Base-by-base conservation (phyloP, 2,329 filamentous ascomycete species). In the Parascedosporium putredinis region DNA sequence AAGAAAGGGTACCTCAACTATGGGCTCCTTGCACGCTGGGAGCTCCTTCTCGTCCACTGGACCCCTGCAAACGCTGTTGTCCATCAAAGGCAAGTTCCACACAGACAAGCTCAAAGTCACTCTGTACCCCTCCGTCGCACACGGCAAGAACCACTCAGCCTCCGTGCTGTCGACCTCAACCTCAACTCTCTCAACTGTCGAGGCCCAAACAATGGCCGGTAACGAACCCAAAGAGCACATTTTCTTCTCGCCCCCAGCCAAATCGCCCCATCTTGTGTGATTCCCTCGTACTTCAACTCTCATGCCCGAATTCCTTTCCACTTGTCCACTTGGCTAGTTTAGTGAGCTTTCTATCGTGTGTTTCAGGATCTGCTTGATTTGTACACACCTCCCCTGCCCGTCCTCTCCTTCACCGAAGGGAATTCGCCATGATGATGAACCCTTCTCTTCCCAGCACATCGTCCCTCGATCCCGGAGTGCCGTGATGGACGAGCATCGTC, bases 121-220 rank as follows among this genome's bases (percentile, higher is more conserved):
- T 44, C 25, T 27, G 42, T 22, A 44, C 22, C 36, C 36, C 20
- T 14, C 36, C 36, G 36, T 4, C 14, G 20, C n/a, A 8, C 27
- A 14, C 36, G 36, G 36, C n/a, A 40, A 18, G 36, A 40, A 18
- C 36, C 36, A 40, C 36, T 40, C 36, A 40, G 36, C 36, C 36
- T 40, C 36, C 36, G 36, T 40, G 8, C 36, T 44, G 20, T 44
- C 42, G 9, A 44, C 42, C 14, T 36, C 34, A 42, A 36, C 22
- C 25, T 36, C 23, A 49, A 36, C 25, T 46, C 25, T 42, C 25
- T 36, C 23, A 49, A 36, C 25, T 46, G n/a, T 42, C 33, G 34
- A 49, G 46, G 46, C 46, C 46, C 46, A 42, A 49, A 49, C 46
- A 22, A 40, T 25, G 46, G 38, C 46, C 46, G 27, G 31, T 31